A percentile compares a stretch with the other conserved stretches of the same genome.
Evolutionary conservation across 306 rosid genomes (phyloP).

Genomic region (Vigna radiata): DNA sequence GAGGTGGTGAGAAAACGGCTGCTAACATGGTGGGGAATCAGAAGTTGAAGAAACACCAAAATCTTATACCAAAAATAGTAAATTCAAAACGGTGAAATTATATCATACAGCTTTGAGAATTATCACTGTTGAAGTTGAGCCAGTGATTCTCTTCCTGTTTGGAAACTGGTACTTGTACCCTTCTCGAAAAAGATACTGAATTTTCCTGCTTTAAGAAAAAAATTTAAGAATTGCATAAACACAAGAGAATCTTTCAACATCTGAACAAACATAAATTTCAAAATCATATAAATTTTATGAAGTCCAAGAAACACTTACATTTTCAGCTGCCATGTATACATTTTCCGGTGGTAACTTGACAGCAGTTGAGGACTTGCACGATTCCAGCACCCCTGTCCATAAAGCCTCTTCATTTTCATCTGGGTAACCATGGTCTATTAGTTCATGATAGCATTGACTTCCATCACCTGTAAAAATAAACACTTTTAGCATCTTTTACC

Average conservation of each 20-base stretch:
- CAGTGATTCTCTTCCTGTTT: conserved; percentile 56
- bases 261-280: conserved; percentile 28
- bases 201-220: conserved; percentile 58
- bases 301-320: conserved; percentile 58
- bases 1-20: conserved; percentile 58
- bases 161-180: conserved; percentile 41
- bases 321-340: conserved; percentile 49
- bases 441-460: conserved; percentile 50
- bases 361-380: conserved; percentile 50
- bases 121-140: conserved; percentile 52
- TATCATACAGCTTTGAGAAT: conserved; percentile 59
- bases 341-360: conserved; percentile 46
- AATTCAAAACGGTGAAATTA: conserved; percentile 35
- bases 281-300: conserved; percentile 34
- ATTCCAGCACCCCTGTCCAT: conserved; percentile 63
- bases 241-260: conserved; percentile 16
- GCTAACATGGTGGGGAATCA: conserved; percentile 52
- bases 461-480: conserved; percentile 49
- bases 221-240: conserved; percentile 35
- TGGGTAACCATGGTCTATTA: conserved; percentile 47
- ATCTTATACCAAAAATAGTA: conserved; percentile 19
- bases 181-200: conserved; percentile 45
- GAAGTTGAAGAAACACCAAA: conserved; percentile 45
- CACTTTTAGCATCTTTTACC: conserved; percentile 43
- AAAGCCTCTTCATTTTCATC: conserved; percentile 58